A percentile compares a stretch with the other conserved stretches of the same genome.
phyloP scores from a whole-genome alignment of 2,329 filamentous ascomycete genomes.

The Penicillium sp. region DNA sequence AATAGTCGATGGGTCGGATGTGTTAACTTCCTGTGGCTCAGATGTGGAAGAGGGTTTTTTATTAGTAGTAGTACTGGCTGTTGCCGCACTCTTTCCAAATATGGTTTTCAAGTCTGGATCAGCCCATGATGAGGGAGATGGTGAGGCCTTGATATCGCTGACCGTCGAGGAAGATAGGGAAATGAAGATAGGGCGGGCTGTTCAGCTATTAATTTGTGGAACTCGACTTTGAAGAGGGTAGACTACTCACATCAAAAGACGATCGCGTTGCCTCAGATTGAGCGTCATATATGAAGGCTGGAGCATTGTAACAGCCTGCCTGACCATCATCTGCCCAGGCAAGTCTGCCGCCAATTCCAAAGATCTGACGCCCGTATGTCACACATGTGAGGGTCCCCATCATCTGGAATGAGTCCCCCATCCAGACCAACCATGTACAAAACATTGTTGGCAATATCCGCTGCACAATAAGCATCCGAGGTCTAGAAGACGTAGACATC shows the following conservation, averaged over 20 bases:
- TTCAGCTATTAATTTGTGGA: background rate
- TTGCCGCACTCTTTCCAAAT: background rate
- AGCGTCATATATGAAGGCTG: slow-evolving; percentile 15
- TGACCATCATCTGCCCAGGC: slow-evolving; percentile 6
- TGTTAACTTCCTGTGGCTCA: background rate
- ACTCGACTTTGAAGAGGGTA: no score
- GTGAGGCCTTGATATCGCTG: slow-evolving; percentile 7
- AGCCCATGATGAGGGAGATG: slow-evolving; percentile 3
- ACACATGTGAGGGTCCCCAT: slow-evolving; percentile 6
- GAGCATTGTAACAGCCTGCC: slow-evolving; percentile 14
- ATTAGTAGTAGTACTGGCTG: background rate
- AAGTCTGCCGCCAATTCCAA: slow-evolving; percentile 14
- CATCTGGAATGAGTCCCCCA: no score
- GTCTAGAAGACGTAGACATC: no score
- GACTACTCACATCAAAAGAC: slow-evolving; percentile 9
- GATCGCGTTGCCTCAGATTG: slow-evolving; percentile 9
- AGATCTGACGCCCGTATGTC: slow-evolving; percentile 13
- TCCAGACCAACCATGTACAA: no score
- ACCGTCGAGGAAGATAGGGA: slow-evolving; percentile 7
- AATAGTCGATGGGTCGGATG: background rate
- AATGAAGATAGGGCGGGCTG: slow-evolving; percentile 7
- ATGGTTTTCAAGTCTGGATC: background rate
- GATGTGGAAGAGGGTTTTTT: background rate
- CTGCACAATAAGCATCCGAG: no score
- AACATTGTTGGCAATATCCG: no score